Evolutionary conservation across 1,284 basidiomycete genomes (phyloP), one percentile per base, ranked within the genome.

Genomic region (Cystobasidium pallidum): DNA sequence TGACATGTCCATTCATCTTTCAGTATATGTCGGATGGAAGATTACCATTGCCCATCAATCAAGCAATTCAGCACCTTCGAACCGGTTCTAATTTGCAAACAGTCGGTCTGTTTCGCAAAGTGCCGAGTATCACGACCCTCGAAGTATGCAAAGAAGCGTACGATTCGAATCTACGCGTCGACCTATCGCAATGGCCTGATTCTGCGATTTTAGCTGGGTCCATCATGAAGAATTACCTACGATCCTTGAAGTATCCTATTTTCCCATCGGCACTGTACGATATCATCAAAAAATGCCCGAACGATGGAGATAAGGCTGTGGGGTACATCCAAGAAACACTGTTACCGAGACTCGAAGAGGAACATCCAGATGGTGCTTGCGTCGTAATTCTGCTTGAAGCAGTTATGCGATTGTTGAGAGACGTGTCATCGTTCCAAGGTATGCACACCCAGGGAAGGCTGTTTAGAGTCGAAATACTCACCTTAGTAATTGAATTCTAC

Each of bases 31-130:
- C 41, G 6, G 43, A 59, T 7, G 26, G 28, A 2, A 24, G 47
- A 32, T 43, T 73, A 32, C 72, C 72, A 1, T 19, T 13, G 28
- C 55, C 67, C 21, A 41, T 68, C 19, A 24, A 54, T 17, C 66
- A 73, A 30, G 66, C 66, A 45, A 28, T 68, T 19, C 8, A 26
- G 3, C 66, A 62, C 39, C 36, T 73, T 24, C 52, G 72, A 6
- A 43, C 49, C 6, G 6, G 11, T 43, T 32, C 62, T 74, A 75
- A 74, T 10, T 66, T 75, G 10, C 28, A 36, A 1, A 75, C 75
- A 0, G 36, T 72, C 19, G 77, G 77, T 41, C 55, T 78, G 34
- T 78, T 78, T 39, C 77, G 77, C 17, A 70, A 75, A 3, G 74
- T 75, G 0, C 76, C 77, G 0, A 73, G 66, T 4, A 67, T 77